phyloP scores from a whole-genome alignment of 345 rosid genomes.

The Conringia planisiliqua region DNA sequence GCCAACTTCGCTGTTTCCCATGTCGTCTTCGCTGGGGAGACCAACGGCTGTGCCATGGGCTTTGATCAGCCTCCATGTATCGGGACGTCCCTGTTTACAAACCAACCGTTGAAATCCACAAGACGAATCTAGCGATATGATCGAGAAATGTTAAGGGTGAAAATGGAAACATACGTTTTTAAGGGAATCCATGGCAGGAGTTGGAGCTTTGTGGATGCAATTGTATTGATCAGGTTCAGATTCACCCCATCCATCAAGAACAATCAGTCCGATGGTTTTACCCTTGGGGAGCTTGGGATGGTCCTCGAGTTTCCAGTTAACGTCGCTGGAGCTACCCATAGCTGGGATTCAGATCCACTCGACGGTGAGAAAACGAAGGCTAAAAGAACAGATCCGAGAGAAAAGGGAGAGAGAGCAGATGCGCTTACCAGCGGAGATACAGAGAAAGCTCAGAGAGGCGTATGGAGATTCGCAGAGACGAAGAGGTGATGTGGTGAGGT shows the following conservation, averaged over 20 bases:
- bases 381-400: constrained; percentile 10
- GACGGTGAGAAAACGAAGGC: neutral
- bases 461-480: constrained; percentile 21
- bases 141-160: neutral
- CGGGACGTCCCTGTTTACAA: constrained; percentile 52
- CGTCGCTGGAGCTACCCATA: constrained; percentile 60
- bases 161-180: constrained; percentile 45
- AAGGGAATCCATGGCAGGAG: constrained; percentile 92
- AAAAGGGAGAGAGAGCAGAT: neutral
- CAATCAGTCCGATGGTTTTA: constrained; percentile 71
- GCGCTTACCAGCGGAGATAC: constrained; percentile 31
- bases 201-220: constrained; percentile 86
- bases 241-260: constrained; percentile 99
- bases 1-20: constrained; percentile 99
- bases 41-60: constrained; percentile 96
- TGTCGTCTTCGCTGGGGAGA: constrained; percentile 93
- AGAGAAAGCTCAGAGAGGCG: constrained; percentile 16
- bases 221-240: constrained; percentile 74
- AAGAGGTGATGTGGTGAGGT: constrained; percentile 23
- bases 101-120: neutral
- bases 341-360: constrained; percentile 9
- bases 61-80: constrained; percentile 77
- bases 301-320: constrained; percentile 65
- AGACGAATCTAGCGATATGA: neutral
- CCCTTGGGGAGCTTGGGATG: constrained; percentile 80